phyloP scores from a whole-genome alignment of 139 green algal species.

The Zygnema circumcarinatum region DNA sequence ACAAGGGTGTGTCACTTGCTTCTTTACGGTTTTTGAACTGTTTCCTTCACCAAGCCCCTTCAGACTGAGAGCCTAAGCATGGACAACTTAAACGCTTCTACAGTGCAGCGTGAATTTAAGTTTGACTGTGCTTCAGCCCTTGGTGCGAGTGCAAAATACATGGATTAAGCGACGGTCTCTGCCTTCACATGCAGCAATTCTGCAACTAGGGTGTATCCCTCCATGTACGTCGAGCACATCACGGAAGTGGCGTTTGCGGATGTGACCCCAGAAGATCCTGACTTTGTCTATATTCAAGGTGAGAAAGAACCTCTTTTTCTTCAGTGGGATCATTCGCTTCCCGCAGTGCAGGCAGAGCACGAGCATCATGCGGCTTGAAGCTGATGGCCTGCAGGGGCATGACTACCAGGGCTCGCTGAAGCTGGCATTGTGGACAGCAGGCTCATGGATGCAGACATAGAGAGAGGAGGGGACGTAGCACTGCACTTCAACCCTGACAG shows the following conservation, averaged over 20 bases:
- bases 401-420: not conserved
- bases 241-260: slow-evolving; percentile 6
- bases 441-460: not conserved
- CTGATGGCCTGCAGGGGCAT: not conserved
- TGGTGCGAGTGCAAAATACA: no score
- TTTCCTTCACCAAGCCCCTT: no score
- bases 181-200: no score
- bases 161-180: no score
- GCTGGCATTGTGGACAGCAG: not conserved
- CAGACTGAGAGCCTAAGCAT: no score
- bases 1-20: no score
- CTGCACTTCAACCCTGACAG: not conserved
- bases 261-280: not conserved
- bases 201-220: slow-evolving; percentile 25
- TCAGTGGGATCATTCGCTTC: not conserved
- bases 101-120: no score
- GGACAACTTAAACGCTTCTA: no score
- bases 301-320: not conserved
- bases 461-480: not conserved
- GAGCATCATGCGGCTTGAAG: not conserved
- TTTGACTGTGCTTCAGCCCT: no score
- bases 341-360: not conserved
- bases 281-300: slow-evolving; percentile 30
- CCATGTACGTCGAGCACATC: slow-evolving; percentile 8
- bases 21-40: no score